Evolutionary conservation across 352 stramenopile genomes (phyloP), one percentile per base, ranked within the genome.

Genomic region (Globisporangium okanoganense): DNA sequence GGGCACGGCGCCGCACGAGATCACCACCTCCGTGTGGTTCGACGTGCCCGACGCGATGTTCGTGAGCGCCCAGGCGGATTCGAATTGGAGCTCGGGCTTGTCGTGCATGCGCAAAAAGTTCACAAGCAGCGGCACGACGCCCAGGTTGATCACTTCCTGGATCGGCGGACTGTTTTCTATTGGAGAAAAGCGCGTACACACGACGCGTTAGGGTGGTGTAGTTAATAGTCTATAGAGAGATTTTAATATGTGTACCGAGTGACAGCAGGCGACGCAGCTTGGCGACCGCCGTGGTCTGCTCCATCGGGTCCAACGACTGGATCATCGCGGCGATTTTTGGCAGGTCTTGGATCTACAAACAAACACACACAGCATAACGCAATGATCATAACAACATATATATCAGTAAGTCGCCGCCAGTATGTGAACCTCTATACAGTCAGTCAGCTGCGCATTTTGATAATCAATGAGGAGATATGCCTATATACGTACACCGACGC

Each of bases 21-120:
- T 99, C 27, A 99, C 97, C 35, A 98, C 90, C 41, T 96, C 90
- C 9, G 98, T 99, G 76, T 99, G 94, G 13, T 98, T 92, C 48
- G 92, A 97, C 9, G 97, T 99, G 48, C 97, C 97, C 25, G 92
- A 99, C 14, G 97, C 97, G 75, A 99, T 99, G 77, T 99, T 99
- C 35, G 98, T 99, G n/a, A 99, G 76, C 33, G 97, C 96, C 98
- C 98, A 99, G 6, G 98, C 97, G 22, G 98, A 97, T 72, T 99
- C 97, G 75, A 99, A 99, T 74, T 99, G 97, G 58, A 98, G 82
- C 62, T 92, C 75, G 3, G 82, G 80, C 67, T 94, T 97, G 66
- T 98, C 90, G 56, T 98, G 88, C 47, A 90, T 82, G 61, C 90
- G 78, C 25, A 99, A 76, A 76, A 99, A 99, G 52, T 98, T 80